Conservation (phyloP, 148 eudicot species). For the Cornus controversa region DNA sequence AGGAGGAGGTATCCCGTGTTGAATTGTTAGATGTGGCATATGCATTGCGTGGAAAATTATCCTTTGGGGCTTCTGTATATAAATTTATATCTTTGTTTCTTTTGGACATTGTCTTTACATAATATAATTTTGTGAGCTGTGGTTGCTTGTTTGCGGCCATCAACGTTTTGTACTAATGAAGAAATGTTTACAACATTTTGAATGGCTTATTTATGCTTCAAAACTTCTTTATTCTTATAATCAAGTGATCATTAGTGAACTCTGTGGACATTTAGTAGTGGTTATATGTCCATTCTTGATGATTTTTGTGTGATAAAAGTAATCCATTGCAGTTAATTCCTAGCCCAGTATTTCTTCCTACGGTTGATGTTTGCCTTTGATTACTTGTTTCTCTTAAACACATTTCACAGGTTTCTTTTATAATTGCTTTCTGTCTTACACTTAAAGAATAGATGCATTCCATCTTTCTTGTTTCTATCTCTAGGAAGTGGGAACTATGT, state of each 20-base stretch:
- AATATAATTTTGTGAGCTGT: neutral
- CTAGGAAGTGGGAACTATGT: neutral
- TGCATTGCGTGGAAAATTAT: neutral
- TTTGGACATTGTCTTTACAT: neutral
- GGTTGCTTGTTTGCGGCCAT: neutral
- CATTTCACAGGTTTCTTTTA: neutral
- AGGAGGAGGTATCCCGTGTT: slow-evolving; percentile 7
- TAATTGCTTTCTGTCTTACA: neutral
- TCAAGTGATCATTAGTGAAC: too few species aligned
- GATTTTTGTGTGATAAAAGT: neutral
- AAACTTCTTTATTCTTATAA: too few species aligned
- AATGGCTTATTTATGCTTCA: too few species aligned
- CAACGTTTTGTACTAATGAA: neutral
- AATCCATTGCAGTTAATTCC: neutral
- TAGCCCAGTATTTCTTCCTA: too few species aligned
- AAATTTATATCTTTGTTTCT: neutral
- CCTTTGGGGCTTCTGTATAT: neutral
- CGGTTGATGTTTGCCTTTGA: neutral
- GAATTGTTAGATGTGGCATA: neutral
- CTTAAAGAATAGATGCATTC: neutral
- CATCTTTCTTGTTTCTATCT: neutral
- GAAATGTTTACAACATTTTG: neutral
- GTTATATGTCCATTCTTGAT: neutral
- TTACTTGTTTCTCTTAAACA: neutral
- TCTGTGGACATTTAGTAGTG: too few species aligned